Base-by-base conservation (phyloP, 805 yeast species). In the Wickerhamomyces pijperi region DNA sequence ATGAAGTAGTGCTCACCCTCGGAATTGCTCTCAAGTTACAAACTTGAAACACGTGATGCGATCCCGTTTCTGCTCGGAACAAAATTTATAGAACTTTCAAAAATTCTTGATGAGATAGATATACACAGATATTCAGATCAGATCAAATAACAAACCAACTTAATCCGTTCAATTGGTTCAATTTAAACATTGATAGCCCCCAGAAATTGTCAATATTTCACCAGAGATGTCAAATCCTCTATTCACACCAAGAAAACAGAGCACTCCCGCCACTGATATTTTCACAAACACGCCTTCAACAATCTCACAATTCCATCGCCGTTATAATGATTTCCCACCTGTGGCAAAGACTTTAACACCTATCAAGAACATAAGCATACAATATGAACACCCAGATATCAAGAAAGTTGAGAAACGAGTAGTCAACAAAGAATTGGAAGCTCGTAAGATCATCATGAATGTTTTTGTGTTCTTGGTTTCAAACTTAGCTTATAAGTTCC, bases 351-450 rank as follows among this genome's bases (percentile, higher is more conserved):
- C 20, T 17, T 9, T 33, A 33, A 33, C 20, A 7, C 20, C 23
- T 5, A 17, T 33, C 35, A 34, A 34, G 20, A 19, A 20, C 19
- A 34, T 12, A 13, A 36, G 19, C n/a, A 28, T 5, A 4, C 23
- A 35, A 5, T 41, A 44, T 43, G 35, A 42, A 13, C 37, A 34
- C 9, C 46, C 48, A 12, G 43, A 42, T 6, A 37, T 60, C 19
- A 35, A 42, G 6, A 50, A 51, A 35, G 47, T 64, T 20, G 57
- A 61, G 43, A 25, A 50, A 11, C 50, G 68, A 38, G 54, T 64
- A 14, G 58, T 64, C 7, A 67, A 65, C 41, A 68, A 65, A 44
- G 72, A 68, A 46, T 49, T 57, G 8, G 64, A 63, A 38, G 47
- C 64, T 4, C 56, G 54, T 40, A 54, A 52, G 19, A 51, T 63